Evolutionary conservation across 192 early-diverging fungal species (phyloP).

Genomic region (Cladochytrium replicatum): DNA sequence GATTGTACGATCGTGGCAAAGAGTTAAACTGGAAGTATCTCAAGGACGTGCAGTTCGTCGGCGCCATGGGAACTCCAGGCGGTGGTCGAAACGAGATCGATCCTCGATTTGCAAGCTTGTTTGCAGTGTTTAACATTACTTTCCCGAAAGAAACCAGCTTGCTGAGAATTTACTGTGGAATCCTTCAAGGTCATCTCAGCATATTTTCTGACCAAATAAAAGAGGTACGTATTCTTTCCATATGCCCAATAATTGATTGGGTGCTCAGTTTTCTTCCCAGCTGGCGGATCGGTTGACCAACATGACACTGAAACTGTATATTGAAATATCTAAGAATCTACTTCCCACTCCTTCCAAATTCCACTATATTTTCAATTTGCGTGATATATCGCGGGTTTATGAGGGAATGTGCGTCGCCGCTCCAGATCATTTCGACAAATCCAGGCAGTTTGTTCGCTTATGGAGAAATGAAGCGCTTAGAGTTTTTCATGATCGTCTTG

Average conservation of each 20-base stretch:
- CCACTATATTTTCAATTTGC: slow-evolving; percentile 56
- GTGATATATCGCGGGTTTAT: slow-evolving; percentile 51
- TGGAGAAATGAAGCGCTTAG: slow-evolving; percentile 49
- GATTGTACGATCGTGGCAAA: slow-evolving; percentile 48
- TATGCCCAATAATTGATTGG: neutral
- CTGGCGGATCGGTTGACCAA: slow-evolving; percentile 30
- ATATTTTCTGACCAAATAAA: slow-evolving; percentile 37
- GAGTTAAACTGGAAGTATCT: slow-evolving; percentile 54
- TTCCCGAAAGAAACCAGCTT: slow-evolving; percentile 47
- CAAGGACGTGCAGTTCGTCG: slow-evolving; percentile 49
- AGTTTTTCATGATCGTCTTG: slow-evolving; percentile 47
- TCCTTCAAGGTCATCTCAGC: slow-evolving; percentile 42
- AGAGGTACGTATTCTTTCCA: slow-evolving; percentile 2
- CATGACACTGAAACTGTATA: slow-evolving; percentile 41
- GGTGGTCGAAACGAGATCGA: slow-evolving; percentile 55
- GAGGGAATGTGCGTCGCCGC: slow-evolving; percentile 44
- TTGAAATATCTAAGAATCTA: slow-evolving; percentile 42
- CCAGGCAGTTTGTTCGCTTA: slow-evolving; percentile 40
- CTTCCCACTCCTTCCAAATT: slow-evolving; percentile 53
- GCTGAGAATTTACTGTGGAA: slow-evolving; percentile 40
- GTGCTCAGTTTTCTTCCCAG: too few relatives aligned
- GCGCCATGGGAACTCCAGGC: slow-evolving; percentile 53
- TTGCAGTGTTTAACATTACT: slow-evolving; percentile 51
- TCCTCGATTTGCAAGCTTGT: slow-evolving; percentile 44
- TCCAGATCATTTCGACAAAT: slow-evolving; percentile 41